These are phyloP conservation scores for Euphorbia peplus DNA, from an alignment of 345 rosid genomes.

Conservation along the genomic window DNA sequence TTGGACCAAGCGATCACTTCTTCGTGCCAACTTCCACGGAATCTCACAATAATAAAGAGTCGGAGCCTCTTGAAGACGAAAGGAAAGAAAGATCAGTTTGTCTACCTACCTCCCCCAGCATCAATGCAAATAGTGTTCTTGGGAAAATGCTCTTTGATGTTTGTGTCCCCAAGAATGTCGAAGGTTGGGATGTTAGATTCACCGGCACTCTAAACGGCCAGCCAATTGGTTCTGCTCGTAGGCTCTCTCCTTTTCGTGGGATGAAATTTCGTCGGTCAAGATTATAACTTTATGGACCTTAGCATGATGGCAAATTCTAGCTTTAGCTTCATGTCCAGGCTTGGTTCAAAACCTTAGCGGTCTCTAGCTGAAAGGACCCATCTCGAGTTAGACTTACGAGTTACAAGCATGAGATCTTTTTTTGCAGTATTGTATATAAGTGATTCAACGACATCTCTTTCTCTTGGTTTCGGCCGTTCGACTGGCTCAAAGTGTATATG, in stretches of 20 bases:
- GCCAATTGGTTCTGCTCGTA: constrained; percentile 55
- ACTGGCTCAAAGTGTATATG: constrained; percentile 28
- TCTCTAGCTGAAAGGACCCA: constrained; percentile 2
- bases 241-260: constrained; percentile 46
- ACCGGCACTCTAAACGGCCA: constrained; percentile 64
- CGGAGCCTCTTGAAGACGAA: constrained; percentile 50
- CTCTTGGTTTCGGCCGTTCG: constrained; percentile 10
- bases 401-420: neutral
- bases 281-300: constrained; percentile 21
- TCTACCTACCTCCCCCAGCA: constrained; percentile 49
- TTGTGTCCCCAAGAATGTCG: constrained; percentile 85
- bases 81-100: constrained; percentile 42
- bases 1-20: constrained; percentile 75
- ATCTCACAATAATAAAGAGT: constrained; percentile 32
- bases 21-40: constrained; percentile 73
- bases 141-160: constrained; percentile 83
- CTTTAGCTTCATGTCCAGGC: neutral
- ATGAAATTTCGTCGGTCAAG: constrained; percentile 62
- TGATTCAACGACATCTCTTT: neutral
- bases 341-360: constrained; percentile 8
- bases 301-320: neutral
- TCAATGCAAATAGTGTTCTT: constrained; percentile 79
- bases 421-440: constrained; percentile 10
- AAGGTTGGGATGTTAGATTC: constrained; percentile 96
- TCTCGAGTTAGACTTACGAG: neutral